Conservation (phyloP, 768 basidiomycete species). For the Suillus weaverae region DNA sequence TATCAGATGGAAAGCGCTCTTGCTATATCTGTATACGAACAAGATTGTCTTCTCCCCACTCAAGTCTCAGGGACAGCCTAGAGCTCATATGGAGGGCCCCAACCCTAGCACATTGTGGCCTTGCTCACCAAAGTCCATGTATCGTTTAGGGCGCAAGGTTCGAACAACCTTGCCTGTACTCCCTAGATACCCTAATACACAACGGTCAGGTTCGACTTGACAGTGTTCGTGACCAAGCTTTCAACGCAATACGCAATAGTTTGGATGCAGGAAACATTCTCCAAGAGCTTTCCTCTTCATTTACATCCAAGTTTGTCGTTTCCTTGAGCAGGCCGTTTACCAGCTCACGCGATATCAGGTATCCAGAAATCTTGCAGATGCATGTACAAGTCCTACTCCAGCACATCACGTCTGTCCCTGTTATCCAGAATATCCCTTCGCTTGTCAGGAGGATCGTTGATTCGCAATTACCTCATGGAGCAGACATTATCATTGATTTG, state of each 20-base stretch:
- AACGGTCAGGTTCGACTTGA: conserved; percentile 22
- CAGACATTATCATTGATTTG: conserved; percentile 23
- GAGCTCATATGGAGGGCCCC: background rate
- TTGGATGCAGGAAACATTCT: conserved; percentile 26
- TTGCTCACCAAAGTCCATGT: conserved; percentile 48
- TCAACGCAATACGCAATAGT: conserved; percentile 17
- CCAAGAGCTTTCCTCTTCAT: conserved; percentile 21
- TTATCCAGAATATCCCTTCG: conserved; percentile 15
- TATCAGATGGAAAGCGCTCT: conserved; percentile 37
- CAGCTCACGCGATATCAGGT: background rate
- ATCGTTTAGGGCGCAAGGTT: conserved; percentile 42
- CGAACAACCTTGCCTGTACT: background rate
- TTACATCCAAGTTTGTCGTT: conserved; percentile 18
- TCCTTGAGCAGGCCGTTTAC: background rate
- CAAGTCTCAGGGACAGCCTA: conserved; percentile 17
- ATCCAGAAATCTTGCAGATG: conserved; percentile 21
- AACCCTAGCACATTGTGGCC: conserved; percentile 5
- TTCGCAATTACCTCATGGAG: conserved; percentile 22
- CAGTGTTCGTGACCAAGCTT: conserved; percentile 17
- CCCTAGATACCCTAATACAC: background rate
- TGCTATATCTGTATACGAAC: conserved; percentile 41
- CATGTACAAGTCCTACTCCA: conserved; percentile 24
- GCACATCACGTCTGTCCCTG: conserved; percentile 14
- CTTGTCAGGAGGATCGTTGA: conserved; percentile 18
- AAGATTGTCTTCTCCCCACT: conserved; percentile 34